These are phyloP conservation scores for Aureobasidium sp. DNA, from an alignment of 2,329 filamentous ascomycete species.

Conservation along the genomic window DNA sequence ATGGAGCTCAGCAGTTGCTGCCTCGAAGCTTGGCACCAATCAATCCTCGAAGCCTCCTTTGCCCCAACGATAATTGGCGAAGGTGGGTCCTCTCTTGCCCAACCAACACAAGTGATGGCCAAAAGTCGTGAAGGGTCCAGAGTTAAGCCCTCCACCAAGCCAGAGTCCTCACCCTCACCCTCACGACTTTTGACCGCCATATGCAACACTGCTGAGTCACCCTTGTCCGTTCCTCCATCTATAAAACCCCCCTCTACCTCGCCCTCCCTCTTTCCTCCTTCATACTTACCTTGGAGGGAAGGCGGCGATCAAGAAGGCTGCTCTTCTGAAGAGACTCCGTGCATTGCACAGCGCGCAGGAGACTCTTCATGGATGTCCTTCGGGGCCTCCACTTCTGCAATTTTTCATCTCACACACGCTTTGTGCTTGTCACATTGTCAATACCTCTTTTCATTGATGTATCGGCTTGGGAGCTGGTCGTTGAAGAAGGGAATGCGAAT, in stretches of 20 bases:
- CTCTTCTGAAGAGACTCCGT: constrained; percentile 3
- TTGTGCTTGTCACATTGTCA: background rate
- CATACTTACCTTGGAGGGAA: constrained; percentile 9
- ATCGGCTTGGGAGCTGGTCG: background rate
- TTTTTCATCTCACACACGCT: constrained; percentile 9
- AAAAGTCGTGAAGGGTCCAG: too few relatives aligned
- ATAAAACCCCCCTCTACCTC: background rate
- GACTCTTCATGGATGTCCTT: constrained; percentile 10
- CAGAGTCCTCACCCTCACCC: too few relatives aligned
- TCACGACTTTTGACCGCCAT: too few relatives aligned
- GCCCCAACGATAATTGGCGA: too few relatives aligned
- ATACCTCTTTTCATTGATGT: constrained; percentile 9
- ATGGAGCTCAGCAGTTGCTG: background rate
- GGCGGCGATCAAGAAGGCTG: constrained; percentile 13
- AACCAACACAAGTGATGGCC: too few relatives aligned
- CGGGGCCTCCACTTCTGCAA: constrained; percentile 11
- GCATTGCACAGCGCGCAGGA: constrained; percentile 18
- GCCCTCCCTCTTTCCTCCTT: background rate
- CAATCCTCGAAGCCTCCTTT: background rate
- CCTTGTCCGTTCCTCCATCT: background rate
- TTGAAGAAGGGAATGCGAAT: constrained; percentile 16
- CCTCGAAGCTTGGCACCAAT: background rate
- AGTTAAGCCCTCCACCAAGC: too few relatives aligned
- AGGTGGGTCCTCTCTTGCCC: too few relatives aligned
- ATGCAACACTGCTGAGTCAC: background rate